Percentiles rank a stretch among this genome's conserved stretches.
Evolutionary conservation across 805 yeast species (phyloP).

Genomic region (Allodekkera sacchari): DNA sequence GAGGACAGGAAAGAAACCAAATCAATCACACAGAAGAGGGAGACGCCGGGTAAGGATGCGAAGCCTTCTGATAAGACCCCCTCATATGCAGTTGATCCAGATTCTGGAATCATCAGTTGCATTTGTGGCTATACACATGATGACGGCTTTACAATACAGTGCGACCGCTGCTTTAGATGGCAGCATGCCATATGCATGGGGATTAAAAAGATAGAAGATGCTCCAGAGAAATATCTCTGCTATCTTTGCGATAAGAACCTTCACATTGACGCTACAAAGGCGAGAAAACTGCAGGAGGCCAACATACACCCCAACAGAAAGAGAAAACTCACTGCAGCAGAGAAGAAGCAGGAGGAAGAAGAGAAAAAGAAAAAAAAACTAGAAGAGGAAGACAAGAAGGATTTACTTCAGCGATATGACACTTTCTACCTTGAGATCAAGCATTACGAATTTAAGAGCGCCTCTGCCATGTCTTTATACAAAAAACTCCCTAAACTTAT

Average conservation of each 20-base stretch:
- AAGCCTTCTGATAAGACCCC: constrained; percentile 12
- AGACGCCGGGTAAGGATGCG: neutral
- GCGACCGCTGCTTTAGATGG: constrained; percentile 90
- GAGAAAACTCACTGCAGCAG: constrained; percentile 1
- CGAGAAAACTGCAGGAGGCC: constrained; percentile 27
- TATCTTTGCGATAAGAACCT: constrained; percentile 55
- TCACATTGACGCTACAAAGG: constrained; percentile 32
- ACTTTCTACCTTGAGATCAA: constrained; percentile 41
- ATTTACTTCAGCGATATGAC: constrained; percentile 39
- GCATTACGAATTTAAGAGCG: constrained; percentile 36
- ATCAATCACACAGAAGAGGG: neutral
- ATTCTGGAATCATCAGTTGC: constrained; percentile 82
- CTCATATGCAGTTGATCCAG: constrained; percentile 63
- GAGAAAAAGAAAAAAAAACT: constrained; percentile 23
- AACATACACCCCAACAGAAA: constrained; percentile 23
- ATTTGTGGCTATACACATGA: constrained; percentile 82
- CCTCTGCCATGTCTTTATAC: constrained; percentile 23
- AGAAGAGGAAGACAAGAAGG: constrained; percentile 35
- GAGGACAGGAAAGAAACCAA: neutral
- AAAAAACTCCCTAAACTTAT: constrained; percentile 18
- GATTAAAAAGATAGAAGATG: constrained; percentile 59
- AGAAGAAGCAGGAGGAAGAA: constrained; percentile 27
- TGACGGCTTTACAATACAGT: constrained; percentile 91
- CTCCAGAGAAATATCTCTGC: constrained; percentile 77
- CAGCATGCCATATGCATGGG: constrained; percentile 92